Evolutionary conservation across 2,329 filamentous ascomycete species (phyloP), one percentile per base, ranked within the genome.

Genomic region (Fusarium cyanostomum): DNA sequence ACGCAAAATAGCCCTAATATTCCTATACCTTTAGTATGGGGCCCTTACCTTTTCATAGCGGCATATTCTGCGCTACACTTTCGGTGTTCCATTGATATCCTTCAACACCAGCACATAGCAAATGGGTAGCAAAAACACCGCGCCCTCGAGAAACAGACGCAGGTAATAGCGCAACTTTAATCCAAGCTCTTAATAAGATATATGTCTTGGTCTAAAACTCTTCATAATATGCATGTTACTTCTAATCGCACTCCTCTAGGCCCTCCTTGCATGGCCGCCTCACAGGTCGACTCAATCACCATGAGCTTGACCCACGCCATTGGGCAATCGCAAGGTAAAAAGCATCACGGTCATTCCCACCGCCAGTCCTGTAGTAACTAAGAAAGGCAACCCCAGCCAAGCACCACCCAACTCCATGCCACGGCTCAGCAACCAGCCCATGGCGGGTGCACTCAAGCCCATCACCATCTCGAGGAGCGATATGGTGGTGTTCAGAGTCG

Each of bases 401-500:
- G 64, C 52, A 0, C 80, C 82, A 1, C 83, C 84, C 1, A 80
- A 41, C 10, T 78, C 64, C 42, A 85, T 67, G 0, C 84, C 84
- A 2, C 71, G 62, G 31, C 78, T 75, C 34, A 86, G 78, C 7
- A 84, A 67, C 68, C 73, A 75, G 2, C 81, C 82, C 30, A 86
- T 72, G 0, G 80, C 58, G 0, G 84, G 84, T 1, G 78, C 76
- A 0, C 78, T 79, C 6, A 81, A 78, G 2, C 79, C 64, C n/a
- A 84, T 81, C 10, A 80, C 35, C 8, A 78, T 81, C 59, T 87
- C 83, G 28, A 83, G 68, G 21, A 85, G 75, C 3, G 79, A 77
- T 9, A 87, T 75, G 5, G 83, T 74, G 5, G 81, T 82, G 68
- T 86, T 87, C 21, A 86, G 73, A 0, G 81, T 80, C 18, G 82